These are phyloP conservation scores for Cercospora zeae-maydis DNA, from an alignment of 2,329 filamentous ascomycete species.

Conservation along the genomic window DNA sequence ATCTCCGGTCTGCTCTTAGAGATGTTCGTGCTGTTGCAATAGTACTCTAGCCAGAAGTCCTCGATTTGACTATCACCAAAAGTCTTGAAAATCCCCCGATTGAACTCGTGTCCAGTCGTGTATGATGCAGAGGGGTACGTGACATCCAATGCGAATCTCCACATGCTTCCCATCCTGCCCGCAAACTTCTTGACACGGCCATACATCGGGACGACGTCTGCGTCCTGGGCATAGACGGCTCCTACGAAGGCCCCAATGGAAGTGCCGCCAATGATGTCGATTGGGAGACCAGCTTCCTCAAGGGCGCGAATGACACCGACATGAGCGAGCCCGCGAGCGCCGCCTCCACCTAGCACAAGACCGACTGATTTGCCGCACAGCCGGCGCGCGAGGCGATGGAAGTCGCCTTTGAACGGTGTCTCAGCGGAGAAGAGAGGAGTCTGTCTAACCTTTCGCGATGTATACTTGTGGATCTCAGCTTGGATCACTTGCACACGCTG, in stretches of 20 bases:
- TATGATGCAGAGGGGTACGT: constrained; percentile 97
- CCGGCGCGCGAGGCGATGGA: constrained; percentile 83
- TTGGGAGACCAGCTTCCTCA: constrained; percentile 93
- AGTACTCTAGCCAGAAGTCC: constrained; percentile 98
- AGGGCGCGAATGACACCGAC: constrained; percentile 91
- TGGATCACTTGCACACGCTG: constrained; percentile 91
- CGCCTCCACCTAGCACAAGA: constrained; percentile 87
- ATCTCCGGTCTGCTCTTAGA: constrained; percentile 88
- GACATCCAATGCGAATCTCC: constrained; percentile 93
- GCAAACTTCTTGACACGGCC: constrained; percentile 96
- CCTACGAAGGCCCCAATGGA: constrained; percentile 96
- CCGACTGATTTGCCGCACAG: constrained; percentile 93
- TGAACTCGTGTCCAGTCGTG: constrained; percentile 98
- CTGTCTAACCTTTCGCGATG: constrained; percentile 84
- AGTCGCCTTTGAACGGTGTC: constrained; percentile 91
- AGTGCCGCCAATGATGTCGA: constrained; percentile 91
- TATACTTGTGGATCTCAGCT: constrained; percentile 97
- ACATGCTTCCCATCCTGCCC: constrained; percentile 97
- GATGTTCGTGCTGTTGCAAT: constrained; percentile 99
- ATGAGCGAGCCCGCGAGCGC: constrained; percentile 86
- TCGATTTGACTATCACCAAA: constrained; percentile 97
- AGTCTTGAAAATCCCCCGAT: constrained; percentile 96
- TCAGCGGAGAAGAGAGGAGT: constrained; percentile 86
- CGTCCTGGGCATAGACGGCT: constrained; percentile 90
- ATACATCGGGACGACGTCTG: constrained; percentile 95